These are phyloP conservation scores for Magnaporthales sp. DNA, from an alignment of 2,329 filamentous ascomycete genomes.

Conservation along the genomic window DNA sequence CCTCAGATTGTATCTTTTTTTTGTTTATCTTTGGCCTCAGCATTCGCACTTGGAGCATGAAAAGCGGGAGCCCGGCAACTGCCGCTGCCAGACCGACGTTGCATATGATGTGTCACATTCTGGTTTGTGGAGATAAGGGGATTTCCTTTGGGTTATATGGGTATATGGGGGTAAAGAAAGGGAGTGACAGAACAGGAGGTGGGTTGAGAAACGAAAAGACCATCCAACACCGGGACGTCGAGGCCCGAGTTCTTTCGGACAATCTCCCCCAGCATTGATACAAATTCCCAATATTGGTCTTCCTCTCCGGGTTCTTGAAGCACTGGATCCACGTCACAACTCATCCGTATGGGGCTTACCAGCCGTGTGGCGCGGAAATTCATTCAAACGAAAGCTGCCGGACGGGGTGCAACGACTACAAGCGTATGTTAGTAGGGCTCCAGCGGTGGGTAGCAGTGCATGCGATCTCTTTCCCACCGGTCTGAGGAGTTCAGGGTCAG, in stretches of 20 bases:
- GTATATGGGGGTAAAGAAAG: not conserved
- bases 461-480: not conserved
- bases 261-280: no score
- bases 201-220: no score
- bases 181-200: not conserved
- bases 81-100: not conserved
- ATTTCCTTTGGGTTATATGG: not conserved
- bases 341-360: not conserved
- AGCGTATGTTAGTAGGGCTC: not conserved
- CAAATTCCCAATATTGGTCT: no score
- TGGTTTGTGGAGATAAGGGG: constrained; percentile 18
- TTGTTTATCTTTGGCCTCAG: not conserved
- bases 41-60: not conserved
- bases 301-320: not conserved
- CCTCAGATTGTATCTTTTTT: no score
- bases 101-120: not conserved
- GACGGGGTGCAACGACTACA: not conserved
- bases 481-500: not conserved
- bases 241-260: no score
- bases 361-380: not conserved
- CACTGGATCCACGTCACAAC: not conserved
- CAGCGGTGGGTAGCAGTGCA: not conserved
- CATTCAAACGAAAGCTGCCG: not conserved
- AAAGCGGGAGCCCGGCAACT: not conserved
- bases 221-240: no score